Percentiles rank a stretch among this genome's conserved stretches.
phyloP scores from a whole-genome alignment of 176 grass and related monocot genomes.

The Paspalum vaginatum region DNA sequence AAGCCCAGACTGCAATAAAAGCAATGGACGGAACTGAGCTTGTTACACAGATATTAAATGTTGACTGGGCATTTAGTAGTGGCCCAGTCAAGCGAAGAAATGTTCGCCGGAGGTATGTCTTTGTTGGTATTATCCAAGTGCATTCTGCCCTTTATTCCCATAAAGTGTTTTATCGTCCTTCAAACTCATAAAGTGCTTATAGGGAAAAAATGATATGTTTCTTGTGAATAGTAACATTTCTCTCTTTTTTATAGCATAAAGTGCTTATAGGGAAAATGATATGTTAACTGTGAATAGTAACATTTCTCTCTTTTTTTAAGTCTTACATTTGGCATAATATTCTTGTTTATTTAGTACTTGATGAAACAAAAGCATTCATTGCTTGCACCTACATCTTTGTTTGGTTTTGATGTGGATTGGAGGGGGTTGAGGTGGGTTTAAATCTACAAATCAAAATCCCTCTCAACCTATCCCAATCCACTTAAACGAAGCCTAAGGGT shows the following conservation, averaged over 20 bases:
- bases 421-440: no score
- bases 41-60: constrained; percentile 46
- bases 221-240: background rate
- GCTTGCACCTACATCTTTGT: background rate
- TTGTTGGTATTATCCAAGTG: background rate
- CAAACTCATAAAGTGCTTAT: background rate
- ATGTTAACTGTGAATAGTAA: background rate
- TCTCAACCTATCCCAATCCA: no score
- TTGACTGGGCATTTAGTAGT: constrained; percentile 58
- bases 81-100: constrained; percentile 45
- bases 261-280: background rate
- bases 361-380: background rate
- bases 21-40: constrained; percentile 43
- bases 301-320: background rate
- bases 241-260: background rate
- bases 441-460: no score
- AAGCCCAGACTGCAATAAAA: constrained; percentile 54
- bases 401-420: no score
- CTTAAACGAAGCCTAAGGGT: no score
- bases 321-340: background rate
- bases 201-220: background rate
- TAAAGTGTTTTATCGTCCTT: background rate
- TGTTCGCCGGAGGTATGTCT: constrained; percentile 38
- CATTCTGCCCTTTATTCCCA: background rate
- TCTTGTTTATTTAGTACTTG: background rate